phyloP scores from a whole-genome alignment of 148 eudicot species.

The Polygonum maritimum region DNA sequence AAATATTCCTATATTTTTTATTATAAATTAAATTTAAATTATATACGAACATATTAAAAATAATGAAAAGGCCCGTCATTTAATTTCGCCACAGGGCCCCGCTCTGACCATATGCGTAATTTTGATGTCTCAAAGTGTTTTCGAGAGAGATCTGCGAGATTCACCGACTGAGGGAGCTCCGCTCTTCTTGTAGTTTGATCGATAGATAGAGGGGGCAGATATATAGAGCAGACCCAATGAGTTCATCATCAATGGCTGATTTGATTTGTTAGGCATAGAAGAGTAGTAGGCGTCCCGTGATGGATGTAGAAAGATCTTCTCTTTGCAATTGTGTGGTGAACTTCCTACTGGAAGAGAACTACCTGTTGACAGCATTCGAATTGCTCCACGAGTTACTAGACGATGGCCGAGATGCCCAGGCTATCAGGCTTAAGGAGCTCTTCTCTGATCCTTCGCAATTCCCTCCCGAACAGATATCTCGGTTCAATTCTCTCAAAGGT shows the following conservation, averaged over 20 bases:
- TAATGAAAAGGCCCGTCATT: too few species aligned
- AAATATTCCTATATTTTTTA: too few species aligned
- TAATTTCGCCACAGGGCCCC: too few species aligned
- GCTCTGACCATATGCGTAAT: too few species aligned
- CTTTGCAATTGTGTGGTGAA: slow-evolving; percentile 98
- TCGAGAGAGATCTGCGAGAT: neutral
- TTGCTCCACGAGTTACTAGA: slow-evolving; percentile 98
- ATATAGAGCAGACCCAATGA: neutral
- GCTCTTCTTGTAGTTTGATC: neutral
- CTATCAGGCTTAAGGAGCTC: slow-evolving; percentile 86
- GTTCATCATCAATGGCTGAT: slow-evolving; percentile 1
- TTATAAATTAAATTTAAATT: too few species aligned
- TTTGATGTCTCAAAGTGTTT: too few species aligned
- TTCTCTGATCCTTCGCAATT: slow-evolving; percentile 81
- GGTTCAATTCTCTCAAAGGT: slow-evolving; percentile 92
- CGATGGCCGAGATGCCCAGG: slow-evolving; percentile 93
- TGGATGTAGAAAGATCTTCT: slow-evolving; percentile 97
- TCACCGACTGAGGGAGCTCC: neutral
- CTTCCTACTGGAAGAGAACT: slow-evolving; percentile 88
- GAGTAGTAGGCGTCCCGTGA: slow-evolving; percentile 10
- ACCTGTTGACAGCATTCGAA: slow-evolving; percentile 86
- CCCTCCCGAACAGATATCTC: slow-evolving; percentile 95
- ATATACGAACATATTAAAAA: too few species aligned
- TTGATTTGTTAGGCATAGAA: neutral
- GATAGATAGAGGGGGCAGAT: neutral